Base-by-base conservation (phyloP, 352 stramenopile species). In the Elongisporangium prolatum region DNA sequence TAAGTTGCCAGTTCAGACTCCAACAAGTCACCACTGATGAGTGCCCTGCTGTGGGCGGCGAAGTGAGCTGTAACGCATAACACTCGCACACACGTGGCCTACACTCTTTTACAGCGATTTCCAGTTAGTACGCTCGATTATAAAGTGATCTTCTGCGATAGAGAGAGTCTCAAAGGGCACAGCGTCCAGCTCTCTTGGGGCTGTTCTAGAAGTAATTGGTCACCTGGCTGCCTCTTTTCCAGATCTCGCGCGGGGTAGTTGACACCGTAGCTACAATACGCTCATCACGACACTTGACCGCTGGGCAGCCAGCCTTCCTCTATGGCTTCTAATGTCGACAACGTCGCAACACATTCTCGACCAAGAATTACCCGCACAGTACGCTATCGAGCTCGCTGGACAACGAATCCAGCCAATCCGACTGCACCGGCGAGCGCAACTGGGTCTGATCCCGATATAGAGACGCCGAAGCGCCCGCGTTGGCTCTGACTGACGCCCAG, bases 401-500 rank as follows among this genome's bases (percentile, higher is more conserved):
- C 34, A 44, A 44, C 34, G 34, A 44, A 4, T 44, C 9, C 34
- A 44, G 34, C 4, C 34, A 13, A 44, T 44, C 34, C 10, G 34
- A 44, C 11, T 3, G 34, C 28, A 38, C 28, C 7, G 28, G 13
- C 28, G 28, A 38, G 28, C 28, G 28, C 34, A 44, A 13, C 34
- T 44, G 34, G 34, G 2, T 44, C 10, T 9, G 11, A 44, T 44
- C 34, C 4, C 6, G 34, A 44, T 44, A 44, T 13, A 44, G 34
- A 17, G 34, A 44, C 34, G 10, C 6, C 34, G 34, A 16, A 13
- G 11, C 6, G 10, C 34, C 34, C 5, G 34, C 34, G 34, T 17
- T 85, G 49, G 68, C 72, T 4, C 57, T 67, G 8, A 81, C 68
- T 21, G 72, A 85, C 62, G 63, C 65, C 28, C 74, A 71, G 4